Base-by-base conservation (phyloP, 2,329 filamentous ascomycete genomes). In the Talaromyces atroroseus region DNA sequence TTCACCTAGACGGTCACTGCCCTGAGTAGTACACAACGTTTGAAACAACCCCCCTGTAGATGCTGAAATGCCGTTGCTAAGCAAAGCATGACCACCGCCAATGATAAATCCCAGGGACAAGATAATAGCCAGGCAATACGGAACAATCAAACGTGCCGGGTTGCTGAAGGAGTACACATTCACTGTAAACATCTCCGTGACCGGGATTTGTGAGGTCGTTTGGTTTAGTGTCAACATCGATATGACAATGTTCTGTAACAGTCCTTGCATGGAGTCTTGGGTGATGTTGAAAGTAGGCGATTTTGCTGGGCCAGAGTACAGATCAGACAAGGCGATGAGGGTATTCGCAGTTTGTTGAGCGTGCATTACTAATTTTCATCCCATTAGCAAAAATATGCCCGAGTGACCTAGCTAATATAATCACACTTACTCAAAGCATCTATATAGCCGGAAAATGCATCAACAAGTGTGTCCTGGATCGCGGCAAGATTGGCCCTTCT, bases 211-310 rank as follows among this genome's bases (percentile, higher is more conserved):
- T 1, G 49, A 53, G 21, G 24, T 51, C 8, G 47, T 42, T 16
- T 56, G 58, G 24, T 51, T 50, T 44, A 57, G 34, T 3, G 54
- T 44, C 7, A 58, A n/a, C n/a, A 58, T 54, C 5, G 59, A 61
- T 47, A 61, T 53, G 36, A 58, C 58, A 16, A 61, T 50, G n/a
- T 59, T 61, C 7, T 55, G 48, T 1, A 61, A 51, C 1, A 57
- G 24, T 14, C 36, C 7, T 21, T 59, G 49, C 32, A 60, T 34
- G 12, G 38, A 52, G 5, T 21, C 36, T n/a, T 38, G 18, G n/a
- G 16, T 56, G 38, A 61, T 34, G 23, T 53, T 51, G 40, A 61
- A 59, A 45, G n/a, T 23, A 12, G 47, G 32, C 23, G 45, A 42
- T 29, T 36, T 49, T 16, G 29, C 32, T 2, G 47, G 7, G 20